Evolutionary conservation across 1,139 yeast genomes (phyloP).

Genomic region (Yamadazyma atmosphaerica): DNA sequence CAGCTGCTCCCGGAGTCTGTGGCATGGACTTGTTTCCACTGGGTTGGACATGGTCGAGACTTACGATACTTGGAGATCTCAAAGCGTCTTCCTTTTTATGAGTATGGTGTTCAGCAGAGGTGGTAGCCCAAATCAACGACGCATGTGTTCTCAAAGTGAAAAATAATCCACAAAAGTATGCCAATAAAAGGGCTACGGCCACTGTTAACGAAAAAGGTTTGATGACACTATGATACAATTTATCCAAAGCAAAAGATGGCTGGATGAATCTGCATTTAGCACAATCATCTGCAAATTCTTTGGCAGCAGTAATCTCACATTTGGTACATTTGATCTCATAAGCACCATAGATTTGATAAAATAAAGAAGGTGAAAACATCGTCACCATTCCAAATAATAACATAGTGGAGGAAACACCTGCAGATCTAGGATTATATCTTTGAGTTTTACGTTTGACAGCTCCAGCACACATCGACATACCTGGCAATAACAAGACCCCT

Average conservation of each 20-base stretch:
- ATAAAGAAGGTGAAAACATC: conserved; percentile 90
- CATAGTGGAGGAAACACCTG: conserved; percentile 97
- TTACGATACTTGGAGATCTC: conserved; percentile 23
- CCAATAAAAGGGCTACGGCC: conserved; percentile 75
- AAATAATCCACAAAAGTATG: conserved; percentile 88
- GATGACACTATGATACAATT: conserved; percentile 63
- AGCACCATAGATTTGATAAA: conserved; percentile 88
- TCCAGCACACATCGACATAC: conserved; percentile 96
- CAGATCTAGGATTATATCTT: conserved; percentile 91
- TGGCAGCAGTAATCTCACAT: conserved; percentile 27
- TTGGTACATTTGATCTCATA: conserved; percentile 72
- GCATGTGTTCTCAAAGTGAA: conserved; percentile 96
- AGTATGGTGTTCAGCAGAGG: conserved; percentile 30
- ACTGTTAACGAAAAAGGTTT: conserved; percentile 83
- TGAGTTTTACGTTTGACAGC: conserved; percentile 90
- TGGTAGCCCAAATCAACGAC: conserved; percentile 87
- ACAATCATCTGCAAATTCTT: conserved; percentile 41
- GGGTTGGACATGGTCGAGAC: conserved; percentile 25
- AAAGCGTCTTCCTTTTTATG: conserved; percentile 13
- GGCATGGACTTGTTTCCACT: conserved; percentile 5
- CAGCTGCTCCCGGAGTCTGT: conserved; percentile 1
- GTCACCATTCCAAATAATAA: conserved; percentile 85
- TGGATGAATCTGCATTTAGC: conserved; percentile 77
- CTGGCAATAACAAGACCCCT: conserved; percentile 89
- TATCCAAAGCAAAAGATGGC: conserved; percentile 66